Evolutionary conservation across 2,329 filamentous ascomycete genomes (phyloP), one percentile per base, ranked within the genome.

Genomic region (Penicillium frequentans): DNA sequence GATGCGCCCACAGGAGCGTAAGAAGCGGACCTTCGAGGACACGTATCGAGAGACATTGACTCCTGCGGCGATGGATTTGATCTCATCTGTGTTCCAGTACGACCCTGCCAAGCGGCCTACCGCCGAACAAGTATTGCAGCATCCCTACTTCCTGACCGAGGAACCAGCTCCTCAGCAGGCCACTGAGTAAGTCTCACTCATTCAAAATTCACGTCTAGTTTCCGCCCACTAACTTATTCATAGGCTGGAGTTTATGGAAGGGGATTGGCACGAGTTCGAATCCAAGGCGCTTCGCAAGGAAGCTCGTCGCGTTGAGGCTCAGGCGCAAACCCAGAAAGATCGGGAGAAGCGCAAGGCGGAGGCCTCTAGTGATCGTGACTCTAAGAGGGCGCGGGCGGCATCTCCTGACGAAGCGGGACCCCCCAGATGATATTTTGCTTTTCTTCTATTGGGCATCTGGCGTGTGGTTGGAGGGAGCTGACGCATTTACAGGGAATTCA

Each of bases 251-350:
- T 81, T 87, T 49, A 83, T 99, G 29, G 86, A 95, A 66, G 95
- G 95, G 23, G 95, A 99, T 68, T 99, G 95, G 95, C 95, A 99
- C 71, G 95, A 99, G 72, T 96, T 98, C 68, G 95, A 99, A 77
- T 96, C 91, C 55, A 99, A 99, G 77, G 93, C 92, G 16, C 81
- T 96, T 26, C 84, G 95, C 31, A 95, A 95, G 65, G 93, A 97
- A 73, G 80, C 79, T 19, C 74, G 82, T 52, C 75, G 77, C 46
- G 76, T 69, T 55, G 77, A 79, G 57, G 70, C 76, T 31, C 73
- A 76, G 59, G 70, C 76, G 29, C 73, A 76, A 59, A 77, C 77
- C 61, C 77, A 80, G 56, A 77, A 77, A 62, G 81, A 67, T 21
- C 62, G 63, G 5, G 63, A 82, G 63, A 82, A 81, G 61, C 75